These are phyloP conservation scores for Thielaviopsis ethacetica DNA, from an alignment of 2,329 filamentous ascomycete species.

Conservation along the genomic window DNA sequence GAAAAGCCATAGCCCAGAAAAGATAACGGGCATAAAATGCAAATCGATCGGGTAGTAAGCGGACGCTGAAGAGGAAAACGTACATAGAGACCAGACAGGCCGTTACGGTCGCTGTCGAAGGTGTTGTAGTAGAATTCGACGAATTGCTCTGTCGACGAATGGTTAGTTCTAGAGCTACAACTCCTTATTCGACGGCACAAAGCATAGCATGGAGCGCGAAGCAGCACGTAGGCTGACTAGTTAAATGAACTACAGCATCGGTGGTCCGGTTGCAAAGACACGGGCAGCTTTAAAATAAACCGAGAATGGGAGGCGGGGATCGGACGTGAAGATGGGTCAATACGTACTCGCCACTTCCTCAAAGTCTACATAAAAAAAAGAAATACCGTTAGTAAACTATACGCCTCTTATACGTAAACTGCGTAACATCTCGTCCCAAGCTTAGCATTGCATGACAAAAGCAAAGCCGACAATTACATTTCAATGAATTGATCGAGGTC, in stretches of 20 bases:
- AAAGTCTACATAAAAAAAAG: slow-evolving; percentile 20
- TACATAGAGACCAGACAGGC: slow-evolving; percentile 66
- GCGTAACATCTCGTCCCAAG: not conserved
- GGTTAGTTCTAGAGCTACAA: not conserved
- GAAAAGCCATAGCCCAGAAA: no score
- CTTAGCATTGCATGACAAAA: not conserved
- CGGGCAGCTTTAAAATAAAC: not conserved
- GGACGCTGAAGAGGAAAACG: slow-evolving; percentile 18
- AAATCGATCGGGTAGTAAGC: no score
- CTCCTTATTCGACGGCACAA: no score
- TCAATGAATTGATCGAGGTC: not conserved
- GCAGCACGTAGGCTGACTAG: not conserved
- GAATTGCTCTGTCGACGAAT: slow-evolving; percentile 52
- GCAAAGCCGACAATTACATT: not conserved
- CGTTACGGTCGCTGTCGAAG: slow-evolving; percentile 58
- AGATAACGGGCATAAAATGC: no score
- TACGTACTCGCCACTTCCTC: slow-evolving; percentile 31
- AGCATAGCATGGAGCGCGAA: not conserved
- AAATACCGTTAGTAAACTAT: slow-evolving; percentile 7
- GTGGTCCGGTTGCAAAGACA: not conserved
- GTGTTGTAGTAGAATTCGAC: slow-evolving; percentile 79
- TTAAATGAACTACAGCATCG: not conserved
- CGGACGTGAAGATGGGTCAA: not conserved
- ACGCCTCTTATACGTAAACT: not conserved
- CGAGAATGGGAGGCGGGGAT: not conserved